Base-by-base conservation (phyloP, 306 rosid species). In the Aeschynomene evenia region DNA sequence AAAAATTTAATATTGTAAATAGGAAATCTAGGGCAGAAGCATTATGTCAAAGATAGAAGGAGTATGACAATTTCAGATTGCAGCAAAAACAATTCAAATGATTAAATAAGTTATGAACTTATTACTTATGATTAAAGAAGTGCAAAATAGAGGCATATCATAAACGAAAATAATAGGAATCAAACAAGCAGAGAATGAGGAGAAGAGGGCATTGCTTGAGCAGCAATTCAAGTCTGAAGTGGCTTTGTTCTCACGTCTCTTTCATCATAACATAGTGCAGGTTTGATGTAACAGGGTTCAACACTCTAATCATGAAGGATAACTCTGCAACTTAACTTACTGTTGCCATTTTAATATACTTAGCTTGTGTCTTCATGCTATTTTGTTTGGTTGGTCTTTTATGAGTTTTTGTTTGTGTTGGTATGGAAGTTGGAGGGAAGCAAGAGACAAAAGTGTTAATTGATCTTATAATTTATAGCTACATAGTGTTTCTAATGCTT, bases 241-340 rank as follows among this genome's bases (percentile, higher is more conserved):
- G 10, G 97, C 96, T 73, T 77, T 93, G 11, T 96, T 93, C 46
- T 93, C 98, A 10, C 88, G 96, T 74, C 96, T 93, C 82, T 85
- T 86, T 57, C 98, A 93, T 79, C 93, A 91, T 31, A 93, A 90
- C 77, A 93, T 93, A 72, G 98, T 93, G 67, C 98, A 93, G 98
- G n/a, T n/a, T n/a, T n/a, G n/a, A n/a, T n/a, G n/a, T n/a, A n/a
- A n/a, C n/a, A 55, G 14, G 59, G 31, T 28, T 3, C 5, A 28
- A 33, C 36, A 33, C 37, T 6, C 37, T 33, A n/a, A n/a, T n/a
- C n/a, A n/a, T 43, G 2, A 22, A 19, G 5, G 13, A 42, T 22
- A 31, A 9, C 18, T 70, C 33, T 36, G 21, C 37, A 33, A 12
- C 18, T 75, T 75, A n/a, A n/a, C n/a, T n/a, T n/a, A n/a, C 21